Percentiles rank a stretch among this genome's conserved stretches.
These are phyloP conservation scores for Nicotiana otophora DNA, from an alignment of 257 asterid species.

Conservation along the genomic window DNA sequence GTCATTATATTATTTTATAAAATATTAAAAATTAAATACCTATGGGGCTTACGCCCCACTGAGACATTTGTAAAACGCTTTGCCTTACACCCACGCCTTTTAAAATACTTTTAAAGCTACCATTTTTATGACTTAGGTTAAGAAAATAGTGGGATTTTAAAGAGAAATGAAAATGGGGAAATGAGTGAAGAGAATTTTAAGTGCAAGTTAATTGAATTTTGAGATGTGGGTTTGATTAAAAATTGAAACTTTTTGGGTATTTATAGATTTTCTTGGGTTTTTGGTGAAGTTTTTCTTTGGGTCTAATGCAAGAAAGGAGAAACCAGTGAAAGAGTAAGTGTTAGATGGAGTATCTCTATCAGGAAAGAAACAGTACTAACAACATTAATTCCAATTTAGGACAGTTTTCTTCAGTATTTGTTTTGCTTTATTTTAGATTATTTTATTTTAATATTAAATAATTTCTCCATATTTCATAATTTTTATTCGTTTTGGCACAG, in stretches of 20 bases:
- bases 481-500: no score
- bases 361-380: background rate
- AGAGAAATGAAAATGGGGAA: background rate
- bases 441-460: no score
- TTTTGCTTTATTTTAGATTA: no score
- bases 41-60: no score
- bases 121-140: conserved; percentile 10
- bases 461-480: no score
- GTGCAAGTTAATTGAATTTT: background rate
- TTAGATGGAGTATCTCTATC: conserved; percentile 29
- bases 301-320: conserved; percentile 25
- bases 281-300: conserved; percentile 17
- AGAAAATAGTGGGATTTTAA: no score
- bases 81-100: no score
- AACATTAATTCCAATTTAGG: no score
- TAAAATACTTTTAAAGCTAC: conserved; percentile 7
- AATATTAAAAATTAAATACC: no score
- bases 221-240: background rate
- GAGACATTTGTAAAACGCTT: no score
- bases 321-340: background rate
- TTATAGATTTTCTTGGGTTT: background rate
- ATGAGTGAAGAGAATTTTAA: background rate
- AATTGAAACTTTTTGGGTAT: background rate
- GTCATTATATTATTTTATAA: no score
- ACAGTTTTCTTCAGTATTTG: no score